phyloP scores from a whole-genome alignment of 2,329 filamentous ascomycete genomes.

The Diaporthe caulivora region DNA sequence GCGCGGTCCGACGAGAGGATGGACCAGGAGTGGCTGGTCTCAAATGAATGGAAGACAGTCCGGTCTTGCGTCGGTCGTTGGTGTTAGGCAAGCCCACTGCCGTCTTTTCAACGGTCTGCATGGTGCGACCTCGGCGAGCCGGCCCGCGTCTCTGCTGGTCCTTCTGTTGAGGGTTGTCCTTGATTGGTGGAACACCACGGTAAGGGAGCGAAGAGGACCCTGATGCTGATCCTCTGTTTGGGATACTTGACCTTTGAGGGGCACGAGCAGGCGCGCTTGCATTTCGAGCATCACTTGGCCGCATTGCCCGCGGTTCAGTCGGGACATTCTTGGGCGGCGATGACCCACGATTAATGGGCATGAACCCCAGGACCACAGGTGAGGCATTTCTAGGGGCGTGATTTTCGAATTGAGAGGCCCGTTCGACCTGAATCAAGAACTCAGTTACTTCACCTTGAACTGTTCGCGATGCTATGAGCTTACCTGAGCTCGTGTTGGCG shows the following conservation, averaged over 20 bases:
- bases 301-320: constrained; percentile 28
- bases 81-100: neutral
- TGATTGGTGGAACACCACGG: neutral
- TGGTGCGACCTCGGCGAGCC: constrained; percentile 19
- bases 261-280: neutral
- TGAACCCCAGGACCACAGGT: constrained; percentile 2
- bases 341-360: constrained; percentile 18
- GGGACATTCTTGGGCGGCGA: constrained; percentile 20
- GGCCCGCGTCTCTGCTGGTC: constrained; percentile 10
- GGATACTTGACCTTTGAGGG: no score
- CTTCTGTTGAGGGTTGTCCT: neutral
- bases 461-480: neutral
- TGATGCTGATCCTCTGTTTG: neutral
- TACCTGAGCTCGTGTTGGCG: neutral
- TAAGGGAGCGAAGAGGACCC: neutral
- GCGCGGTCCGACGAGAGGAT: constrained; percentile 2
- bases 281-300: neutral
- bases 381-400: neutral
- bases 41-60: neutral
- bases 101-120: constrained; percentile 15
- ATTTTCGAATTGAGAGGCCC: neutral
- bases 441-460: neutral
- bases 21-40: constrained; percentile 14
- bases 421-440: neutral
- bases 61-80: neutral